A percentile compares a stretch with the other conserved stretches of the same genome.
Conservation (phyloP, 257 asterid genomes). For the Solanum commersonii region DNA sequence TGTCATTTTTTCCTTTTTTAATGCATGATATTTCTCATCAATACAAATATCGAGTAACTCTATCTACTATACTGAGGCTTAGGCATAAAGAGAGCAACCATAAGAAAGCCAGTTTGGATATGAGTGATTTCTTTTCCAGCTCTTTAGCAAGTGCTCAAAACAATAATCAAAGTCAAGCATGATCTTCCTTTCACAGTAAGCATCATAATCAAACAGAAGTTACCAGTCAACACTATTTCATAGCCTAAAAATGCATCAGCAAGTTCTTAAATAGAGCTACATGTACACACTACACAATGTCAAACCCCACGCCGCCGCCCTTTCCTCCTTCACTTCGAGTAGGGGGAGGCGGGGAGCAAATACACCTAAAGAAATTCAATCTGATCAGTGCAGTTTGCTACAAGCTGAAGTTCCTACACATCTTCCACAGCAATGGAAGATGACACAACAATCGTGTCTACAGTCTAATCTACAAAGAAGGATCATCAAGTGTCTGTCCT, state of each 20-base stretch:
- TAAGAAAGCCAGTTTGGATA: neutral
- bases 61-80: neutral
- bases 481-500: neutral
- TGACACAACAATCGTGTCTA: neutral
- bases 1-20: no score
- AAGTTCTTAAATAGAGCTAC: neutral
- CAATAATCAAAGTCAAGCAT: neutral
- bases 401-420: conserved; percentile 10
- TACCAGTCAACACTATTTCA: neutral
- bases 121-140: neutral
- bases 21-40: neutral
- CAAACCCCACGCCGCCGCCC: neutral
- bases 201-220: neutral
- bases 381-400: neutral
- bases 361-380: neutral
- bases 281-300: conserved; percentile 1
- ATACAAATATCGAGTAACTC: neutral
- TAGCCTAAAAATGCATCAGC: neutral
- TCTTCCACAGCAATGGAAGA: conserved; percentile 1
- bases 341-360: neutral
- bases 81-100: neutral
- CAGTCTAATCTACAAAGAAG: conserved; percentile 14
- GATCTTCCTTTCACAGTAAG: neutral
- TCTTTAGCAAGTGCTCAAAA: neutral
- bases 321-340: neutral